Evolutionary conservation across 441 rosid species (phyloP).

Genomic region (Codiaeum variegatum): DNA sequence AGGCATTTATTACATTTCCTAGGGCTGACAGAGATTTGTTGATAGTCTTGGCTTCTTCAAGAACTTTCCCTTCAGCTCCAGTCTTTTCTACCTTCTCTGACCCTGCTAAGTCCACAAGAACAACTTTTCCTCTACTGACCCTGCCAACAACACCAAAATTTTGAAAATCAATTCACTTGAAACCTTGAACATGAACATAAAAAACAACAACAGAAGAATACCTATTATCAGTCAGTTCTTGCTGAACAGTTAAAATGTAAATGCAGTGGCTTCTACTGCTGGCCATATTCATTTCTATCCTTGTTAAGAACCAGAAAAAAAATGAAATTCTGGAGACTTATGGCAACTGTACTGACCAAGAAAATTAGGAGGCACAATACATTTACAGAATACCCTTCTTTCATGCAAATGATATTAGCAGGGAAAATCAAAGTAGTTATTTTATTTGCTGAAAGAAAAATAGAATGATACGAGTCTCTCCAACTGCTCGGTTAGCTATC

Average conservation of each 20-base stretch:
- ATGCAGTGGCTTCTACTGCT: constrained; percentile 91
- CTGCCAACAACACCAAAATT: constrained; percentile 34
- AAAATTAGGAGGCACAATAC: background rate
- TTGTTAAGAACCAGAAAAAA: constrained; percentile 34
- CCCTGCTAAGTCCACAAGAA: constrained; percentile 92
- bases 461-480: constrained; percentile 80
- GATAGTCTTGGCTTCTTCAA: constrained; percentile 90
- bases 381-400: background rate
- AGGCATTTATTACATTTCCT: constrained; percentile 81
- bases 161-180: constrained; percentile 10
- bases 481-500: constrained; percentile 74
- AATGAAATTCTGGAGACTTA: constrained; percentile 7
- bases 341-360: background rate
- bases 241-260: constrained; percentile 66
- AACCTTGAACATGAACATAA: background rate
- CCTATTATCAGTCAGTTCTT: constrained; percentile 53
- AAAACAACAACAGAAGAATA: constrained; percentile 19
- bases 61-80: constrained; percentile 89
- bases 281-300: constrained; percentile 78
- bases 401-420: background rate
- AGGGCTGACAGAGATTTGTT: constrained; percentile 83
- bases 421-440: background rate
- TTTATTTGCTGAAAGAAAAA: background rate
- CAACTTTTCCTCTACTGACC: constrained; percentile 58
- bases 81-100: constrained; percentile 93